Conservation (phyloP, 805 yeast species). For the Wickerhamomyces hampshirensis region DNA sequence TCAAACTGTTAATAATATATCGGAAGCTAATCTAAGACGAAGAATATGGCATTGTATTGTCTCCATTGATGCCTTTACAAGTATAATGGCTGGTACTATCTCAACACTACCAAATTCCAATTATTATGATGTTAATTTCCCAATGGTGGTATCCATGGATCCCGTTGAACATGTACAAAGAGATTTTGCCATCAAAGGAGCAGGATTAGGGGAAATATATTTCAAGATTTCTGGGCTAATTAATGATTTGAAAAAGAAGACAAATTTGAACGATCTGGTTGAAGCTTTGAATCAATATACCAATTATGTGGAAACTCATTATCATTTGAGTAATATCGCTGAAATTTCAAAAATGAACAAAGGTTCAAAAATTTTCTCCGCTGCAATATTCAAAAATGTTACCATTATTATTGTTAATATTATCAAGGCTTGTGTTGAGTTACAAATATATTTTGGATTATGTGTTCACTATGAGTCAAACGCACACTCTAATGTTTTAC, state of each 20-base stretch:
- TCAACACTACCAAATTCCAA: constrained; percentile 7
- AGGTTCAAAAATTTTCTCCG: constrained; percentile 7
- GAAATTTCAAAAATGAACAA: not conserved
- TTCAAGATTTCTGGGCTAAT: constrained; percentile 6
- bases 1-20: constrained; percentile 8
- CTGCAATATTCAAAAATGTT: constrained; percentile 9
- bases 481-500: constrained; percentile 4
- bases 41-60: constrained; percentile 17
- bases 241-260: constrained; percentile 10
- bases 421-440: constrained; percentile 9
- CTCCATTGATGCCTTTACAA: constrained; percentile 9
- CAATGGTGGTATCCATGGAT: constrained; percentile 10
- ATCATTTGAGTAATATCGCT: constrained; percentile 5
- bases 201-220: constrained; percentile 6
- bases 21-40: constrained; percentile 15
- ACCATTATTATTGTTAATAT: constrained; percentile 7
- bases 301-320: constrained; percentile 10
- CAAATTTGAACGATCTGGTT: constrained; percentile 7
- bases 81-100: constrained; percentile 12
- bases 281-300: constrained; percentile 6
- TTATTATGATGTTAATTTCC: constrained; percentile 12
- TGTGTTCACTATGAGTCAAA: constrained; percentile 15
- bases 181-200: constrained; percentile 5
- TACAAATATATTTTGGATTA: constrained; percentile 8
- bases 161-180: constrained; percentile 10